Conservation (phyloP, 371 early-diverging fungal species). For the Lichtheimia ornata region DNA sequence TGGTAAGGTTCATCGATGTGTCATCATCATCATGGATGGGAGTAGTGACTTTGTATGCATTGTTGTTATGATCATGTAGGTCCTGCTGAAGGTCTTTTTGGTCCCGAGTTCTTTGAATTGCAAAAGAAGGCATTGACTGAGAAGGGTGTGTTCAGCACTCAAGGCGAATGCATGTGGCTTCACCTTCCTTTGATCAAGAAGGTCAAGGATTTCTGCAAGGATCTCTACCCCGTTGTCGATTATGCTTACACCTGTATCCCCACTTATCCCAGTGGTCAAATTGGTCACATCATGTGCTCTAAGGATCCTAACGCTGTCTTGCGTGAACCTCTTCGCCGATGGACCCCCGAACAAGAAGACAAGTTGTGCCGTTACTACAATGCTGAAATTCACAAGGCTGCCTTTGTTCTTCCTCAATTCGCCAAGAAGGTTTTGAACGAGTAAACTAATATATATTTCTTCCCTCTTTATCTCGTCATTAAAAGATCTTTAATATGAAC, state of each 20-base stretch:
- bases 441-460: not conserved
- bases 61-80: constrained; percentile 39
- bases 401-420: constrained; percentile 93
- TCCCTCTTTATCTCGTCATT: not conserved
- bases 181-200: constrained; percentile 88
- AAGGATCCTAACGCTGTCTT: constrained; percentile 75
- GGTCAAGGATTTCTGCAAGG: constrained; percentile 77
- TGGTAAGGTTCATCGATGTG: constrained; percentile 45
- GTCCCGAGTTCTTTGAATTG: constrained; percentile 87
- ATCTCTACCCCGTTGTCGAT: constrained; percentile 84
- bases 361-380: constrained; percentile 90
- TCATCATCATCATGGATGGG: not conserved
- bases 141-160: constrained; percentile 92
- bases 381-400: constrained; percentile 89
- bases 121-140: constrained; percentile 89
- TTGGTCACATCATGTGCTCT: constrained; percentile 92
- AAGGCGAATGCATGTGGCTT: constrained; percentile 99
- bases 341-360: constrained; percentile 78
- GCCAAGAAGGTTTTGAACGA: constrained; percentile 55
- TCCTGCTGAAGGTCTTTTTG: constrained; percentile 94
- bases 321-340: constrained; percentile 76
- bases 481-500: not conserved
- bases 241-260: constrained; percentile 95
- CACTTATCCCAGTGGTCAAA: constrained; percentile 96
- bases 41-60: not conserved